These are phyloP conservation scores for Ophiocordyceps camponoti-saundersi DNA, from an alignment of 2,329 filamentous ascomycete species.

Conservation along the genomic window DNA sequence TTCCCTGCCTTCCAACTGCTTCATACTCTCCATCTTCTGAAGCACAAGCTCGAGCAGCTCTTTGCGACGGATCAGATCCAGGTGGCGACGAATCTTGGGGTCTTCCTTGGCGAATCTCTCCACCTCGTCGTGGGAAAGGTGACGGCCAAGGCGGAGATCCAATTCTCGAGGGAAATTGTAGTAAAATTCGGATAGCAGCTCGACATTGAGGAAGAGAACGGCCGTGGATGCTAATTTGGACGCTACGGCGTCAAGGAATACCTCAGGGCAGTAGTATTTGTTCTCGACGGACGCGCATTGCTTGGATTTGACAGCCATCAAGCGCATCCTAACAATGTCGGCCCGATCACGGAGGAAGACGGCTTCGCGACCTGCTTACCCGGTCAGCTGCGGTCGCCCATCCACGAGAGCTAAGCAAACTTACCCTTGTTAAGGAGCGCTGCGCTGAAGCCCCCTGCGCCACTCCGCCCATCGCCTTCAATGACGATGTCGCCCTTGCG, in stretches of 20 bases:
- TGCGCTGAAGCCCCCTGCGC: constrained; percentile 85
- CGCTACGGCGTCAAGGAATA: constrained; percentile 94
- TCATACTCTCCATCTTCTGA: constrained; percentile 85
- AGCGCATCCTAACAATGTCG: constrained; percentile 77
- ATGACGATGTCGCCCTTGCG: constrained; percentile 70
- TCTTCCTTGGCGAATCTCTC: constrained; percentile 90
- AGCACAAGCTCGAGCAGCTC: constrained; percentile 84
- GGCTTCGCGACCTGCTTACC: constrained; percentile 60
- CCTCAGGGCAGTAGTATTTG: constrained; percentile 92
- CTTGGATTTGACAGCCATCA: constrained; percentile 75
- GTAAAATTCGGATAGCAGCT: constrained; percentile 92
- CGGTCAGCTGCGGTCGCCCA: constrained; percentile 6
- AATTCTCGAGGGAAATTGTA: constrained; percentile 93
- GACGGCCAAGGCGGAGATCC: constrained; percentile 68
- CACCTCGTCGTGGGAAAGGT: constrained; percentile 61
- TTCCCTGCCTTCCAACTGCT: constrained; percentile 64
- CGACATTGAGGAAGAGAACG: constrained; percentile 92
- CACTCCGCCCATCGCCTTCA: constrained; percentile 67
- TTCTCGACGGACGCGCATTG: constrained; percentile 72
- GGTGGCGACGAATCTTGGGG: constrained; percentile 69
- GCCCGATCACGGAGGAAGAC: constrained; percentile 86
- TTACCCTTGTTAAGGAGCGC: constrained; percentile 69
- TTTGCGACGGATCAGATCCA: constrained; percentile 85
- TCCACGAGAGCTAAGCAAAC: constrained; percentile 3
- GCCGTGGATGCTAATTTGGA: constrained; percentile 89